A percentile compares a stretch with the other conserved stretches of the same genome.
Evolutionary conservation across 257 asterid species (phyloP).

Genomic region (Eustoma russellianum): DNA sequence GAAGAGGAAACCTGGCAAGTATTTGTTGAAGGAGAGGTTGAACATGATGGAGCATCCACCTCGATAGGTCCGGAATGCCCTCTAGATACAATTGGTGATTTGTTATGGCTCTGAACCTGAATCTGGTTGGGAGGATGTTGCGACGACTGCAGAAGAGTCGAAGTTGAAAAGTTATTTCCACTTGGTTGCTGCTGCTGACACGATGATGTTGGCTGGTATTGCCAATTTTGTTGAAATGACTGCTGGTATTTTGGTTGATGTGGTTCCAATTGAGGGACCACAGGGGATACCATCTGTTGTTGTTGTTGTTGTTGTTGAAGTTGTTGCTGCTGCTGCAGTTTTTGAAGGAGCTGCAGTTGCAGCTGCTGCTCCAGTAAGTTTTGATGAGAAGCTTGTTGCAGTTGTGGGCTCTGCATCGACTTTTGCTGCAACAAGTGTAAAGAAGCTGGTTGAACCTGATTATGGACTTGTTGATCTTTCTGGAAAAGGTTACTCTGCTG

Average conservation of each 20-base stretch:
- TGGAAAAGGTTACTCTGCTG: conserved; percentile 39
- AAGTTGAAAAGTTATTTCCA: conserved; percentile 40
- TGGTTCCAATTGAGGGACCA: conserved; percentile 42
- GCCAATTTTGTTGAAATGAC: conserved; percentile 42
- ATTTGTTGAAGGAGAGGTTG: conserved; percentile 67
- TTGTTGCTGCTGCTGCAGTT: conserved; percentile 69
- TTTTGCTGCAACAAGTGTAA: conserved; percentile 42
- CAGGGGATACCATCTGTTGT: conserved; percentile 33
- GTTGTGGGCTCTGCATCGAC: conserved; percentile 42
- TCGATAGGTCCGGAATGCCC: conserved; percentile 51
- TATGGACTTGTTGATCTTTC: conserved; percentile 53
- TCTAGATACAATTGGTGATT: conserved; percentile 27
- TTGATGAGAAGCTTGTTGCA: conserved; percentile 45
- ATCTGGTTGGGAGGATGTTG: conserved; percentile 43
- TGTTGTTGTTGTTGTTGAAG: conserved; percentile 66
- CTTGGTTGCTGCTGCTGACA: conserved; percentile 41
- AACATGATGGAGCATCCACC: conserved; percentile 63
- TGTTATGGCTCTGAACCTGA: conserved; percentile 51
- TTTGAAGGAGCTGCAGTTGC: conserved; percentile 72
- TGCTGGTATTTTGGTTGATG: conserved; percentile 49
- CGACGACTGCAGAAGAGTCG: conserved; percentile 46
- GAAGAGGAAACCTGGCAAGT: conserved; percentile 42
- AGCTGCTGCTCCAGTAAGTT: conserved; percentile 59
- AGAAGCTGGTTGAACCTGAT: conserved; percentile 42
- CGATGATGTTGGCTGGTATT: conserved; percentile 29